phyloP scores from a whole-genome alignment of 345 rosid species.

The Corchorus olitorius region DNA sequence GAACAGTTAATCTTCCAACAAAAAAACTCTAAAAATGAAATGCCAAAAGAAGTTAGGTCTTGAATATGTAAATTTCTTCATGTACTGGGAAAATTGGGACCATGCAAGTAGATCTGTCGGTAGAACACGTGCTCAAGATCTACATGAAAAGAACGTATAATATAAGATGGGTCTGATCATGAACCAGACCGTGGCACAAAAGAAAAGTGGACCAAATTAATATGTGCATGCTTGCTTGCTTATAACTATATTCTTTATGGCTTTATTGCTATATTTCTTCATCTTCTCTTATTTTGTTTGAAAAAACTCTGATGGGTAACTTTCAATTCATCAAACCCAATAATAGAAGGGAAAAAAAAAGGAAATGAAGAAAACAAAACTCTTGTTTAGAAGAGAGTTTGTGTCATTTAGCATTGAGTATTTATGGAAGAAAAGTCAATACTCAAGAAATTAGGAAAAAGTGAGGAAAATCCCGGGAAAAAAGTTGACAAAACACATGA shows the following conservation, averaged over 20 bases:
- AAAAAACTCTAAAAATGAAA: slow-evolving; percentile 10
- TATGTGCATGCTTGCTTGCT: not conserved
- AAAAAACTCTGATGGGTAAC: not conserved
- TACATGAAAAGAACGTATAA: slow-evolving; percentile 30
- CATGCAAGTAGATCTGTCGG: slow-evolving; percentile 30
- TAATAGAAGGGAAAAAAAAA: not conserved
- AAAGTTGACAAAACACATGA: slow-evolving; percentile 28
- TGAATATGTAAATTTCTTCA: not conserved
- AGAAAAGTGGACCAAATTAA: slow-evolving; percentile 8
- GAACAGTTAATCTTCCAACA: not conserved
- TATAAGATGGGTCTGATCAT: slow-evolving; percentile 3
- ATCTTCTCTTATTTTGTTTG: not conserved
- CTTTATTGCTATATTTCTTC: not conserved
- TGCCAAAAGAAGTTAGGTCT: slow-evolving; percentile 12
- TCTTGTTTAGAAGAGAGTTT: slow-evolving; percentile 5
- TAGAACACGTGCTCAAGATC: slow-evolving; percentile 38
- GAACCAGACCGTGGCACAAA: slow-evolving; percentile 4
- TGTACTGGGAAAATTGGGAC: slow-evolving; percentile 2
- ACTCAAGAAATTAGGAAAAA: slow-evolving; percentile 3
- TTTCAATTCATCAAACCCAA: slow-evolving; percentile 5
- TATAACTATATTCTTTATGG: no score
- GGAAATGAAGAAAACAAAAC: not conserved
- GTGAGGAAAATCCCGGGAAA: slow-evolving; percentile 23
- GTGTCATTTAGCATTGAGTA: slow-evolving; percentile 15
- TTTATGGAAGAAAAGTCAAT: slow-evolving; percentile 16